A percentile compares a stretch with the other conserved stretches of the same genome.
Evolutionary conservation across 106 monocot genomes (phyloP).

Genomic region (Dendrobium catenatum): DNA sequence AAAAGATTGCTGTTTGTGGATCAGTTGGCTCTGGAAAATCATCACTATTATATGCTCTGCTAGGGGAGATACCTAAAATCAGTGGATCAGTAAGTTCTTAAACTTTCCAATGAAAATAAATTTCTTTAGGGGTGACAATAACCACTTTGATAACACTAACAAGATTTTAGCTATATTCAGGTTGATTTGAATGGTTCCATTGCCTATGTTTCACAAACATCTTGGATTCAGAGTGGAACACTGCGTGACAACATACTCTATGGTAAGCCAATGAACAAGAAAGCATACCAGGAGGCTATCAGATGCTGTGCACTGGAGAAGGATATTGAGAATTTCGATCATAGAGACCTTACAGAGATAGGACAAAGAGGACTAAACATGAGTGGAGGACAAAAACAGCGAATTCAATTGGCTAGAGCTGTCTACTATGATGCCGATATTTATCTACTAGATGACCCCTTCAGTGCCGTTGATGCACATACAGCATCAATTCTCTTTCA

Average conservation of each 20-base stretch:
- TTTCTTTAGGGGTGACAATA: not conserved
- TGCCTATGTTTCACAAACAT: slow-evolving; percentile 71
- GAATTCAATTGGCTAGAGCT: slow-evolving; percentile 45
- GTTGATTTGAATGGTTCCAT: slow-evolving; percentile 43
- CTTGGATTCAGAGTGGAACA: slow-evolving; percentile 81
- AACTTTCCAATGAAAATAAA: not conserved
- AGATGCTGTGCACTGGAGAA: slow-evolving; percentile 63
- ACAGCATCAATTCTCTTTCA: slow-evolving; percentile 59
- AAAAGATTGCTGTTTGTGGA: slow-evolving; percentile 60
- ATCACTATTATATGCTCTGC: slow-evolving; percentile 45
- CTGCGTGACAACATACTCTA: slow-evolving; percentile 62
- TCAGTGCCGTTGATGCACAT: slow-evolving; percentile 48
- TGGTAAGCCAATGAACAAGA: slow-evolving; percentile 56
- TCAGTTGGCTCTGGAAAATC: slow-evolving; percentile 74
- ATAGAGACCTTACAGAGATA: slow-evolving; percentile 41
- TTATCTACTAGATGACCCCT: slow-evolving; percentile 44
- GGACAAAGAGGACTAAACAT: slow-evolving; percentile 45
- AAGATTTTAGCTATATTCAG: slow-evolving; percentile 15
- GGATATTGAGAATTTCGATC: slow-evolving; percentile 56
- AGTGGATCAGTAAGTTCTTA: slow-evolving; percentile 48
- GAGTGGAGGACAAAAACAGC: slow-evolving; percentile 49
- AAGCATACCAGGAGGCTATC: slow-evolving; percentile 44
- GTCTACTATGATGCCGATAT: slow-evolving; percentile 35
- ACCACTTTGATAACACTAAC: not conserved
- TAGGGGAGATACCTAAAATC: slow-evolving; percentile 55